Conservation (phyloP, 495 filamentous ascomycete species). For the Hyaloscypha hepaticicola region DNA sequence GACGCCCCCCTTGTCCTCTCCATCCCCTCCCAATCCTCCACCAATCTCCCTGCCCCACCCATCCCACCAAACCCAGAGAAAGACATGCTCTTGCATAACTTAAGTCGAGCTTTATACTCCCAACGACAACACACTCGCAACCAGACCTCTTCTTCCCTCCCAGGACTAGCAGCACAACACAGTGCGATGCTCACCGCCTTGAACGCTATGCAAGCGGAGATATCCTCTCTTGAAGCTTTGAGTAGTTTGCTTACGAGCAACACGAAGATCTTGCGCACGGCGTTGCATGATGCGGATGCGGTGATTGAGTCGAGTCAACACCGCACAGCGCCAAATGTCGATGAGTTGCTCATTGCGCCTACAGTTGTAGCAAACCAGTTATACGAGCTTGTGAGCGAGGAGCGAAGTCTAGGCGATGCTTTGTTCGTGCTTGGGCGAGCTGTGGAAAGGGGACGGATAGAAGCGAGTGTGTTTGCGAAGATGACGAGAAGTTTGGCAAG, state of each 20-base stretch:
- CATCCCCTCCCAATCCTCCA: conserved; percentile 54
- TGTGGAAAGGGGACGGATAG: conserved; percentile 76
- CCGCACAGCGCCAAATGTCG: conserved; percentile 56
- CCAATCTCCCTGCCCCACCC: conserved; percentile 66
- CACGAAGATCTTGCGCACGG: conserved; percentile 70
- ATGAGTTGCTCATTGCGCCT: conserved; percentile 89
- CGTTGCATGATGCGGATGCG: conserved; percentile 73
- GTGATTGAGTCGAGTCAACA: conserved; percentile 65
- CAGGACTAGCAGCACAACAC: conserved; percentile 77
- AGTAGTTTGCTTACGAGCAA: conserved; percentile 71
- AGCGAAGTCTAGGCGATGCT: conserved; percentile 77
- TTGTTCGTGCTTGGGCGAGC: conserved; percentile 82
- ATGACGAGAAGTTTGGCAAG: conserved; percentile 78
- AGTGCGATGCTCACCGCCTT: conserved; percentile 69
- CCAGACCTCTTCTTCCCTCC: conserved; percentile 67
- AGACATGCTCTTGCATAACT: conserved; percentile 76
- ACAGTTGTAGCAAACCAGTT: conserved; percentile 91
- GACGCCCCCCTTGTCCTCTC: conserved; percentile 60
- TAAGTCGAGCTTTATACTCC: conserved; percentile 65
- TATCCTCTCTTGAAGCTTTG: conserved; percentile 65
- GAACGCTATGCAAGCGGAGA: conserved; percentile 65
- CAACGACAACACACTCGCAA: conserved; percentile 61
- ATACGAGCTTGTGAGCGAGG: conserved; percentile 84
- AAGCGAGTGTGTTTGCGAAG: conserved; percentile 78
- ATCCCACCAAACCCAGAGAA: conserved; percentile 97